Percentiles rank a stretch among this genome's conserved stretches.
Evolutionary conservation across 2,329 filamentous ascomycete genomes (phyloP).

Genomic region (Pseudodiploospora longispora): DNA sequence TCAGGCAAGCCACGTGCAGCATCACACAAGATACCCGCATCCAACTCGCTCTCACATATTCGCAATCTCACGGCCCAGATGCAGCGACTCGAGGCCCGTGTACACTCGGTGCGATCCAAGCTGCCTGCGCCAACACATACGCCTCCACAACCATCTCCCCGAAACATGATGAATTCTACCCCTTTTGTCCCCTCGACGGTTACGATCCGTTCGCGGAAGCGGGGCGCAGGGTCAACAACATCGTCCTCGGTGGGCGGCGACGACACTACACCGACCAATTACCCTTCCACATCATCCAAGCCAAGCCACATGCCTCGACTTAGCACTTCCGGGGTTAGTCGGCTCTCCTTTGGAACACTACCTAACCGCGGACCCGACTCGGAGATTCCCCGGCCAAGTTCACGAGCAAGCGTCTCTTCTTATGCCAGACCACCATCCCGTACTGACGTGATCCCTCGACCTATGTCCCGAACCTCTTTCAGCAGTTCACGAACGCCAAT

Average conservation of each 20-base stretch:
- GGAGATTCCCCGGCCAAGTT: slow-evolving; percentile 55
- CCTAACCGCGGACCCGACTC: slow-evolving; percentile 46
- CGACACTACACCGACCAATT: slow-evolving; percentile 41
- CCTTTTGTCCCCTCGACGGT: slow-evolving; percentile 45
- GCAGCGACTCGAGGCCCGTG: slow-evolving; percentile 89
- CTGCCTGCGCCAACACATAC: slow-evolving; percentile 73
- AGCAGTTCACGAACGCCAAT: slow-evolving; percentile 56
- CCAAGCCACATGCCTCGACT: slow-evolving; percentile 49
- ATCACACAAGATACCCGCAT: slow-evolving; percentile 45
- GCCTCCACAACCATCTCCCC: slow-evolving; percentile 74
- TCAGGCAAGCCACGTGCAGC: slow-evolving; percentile 49
- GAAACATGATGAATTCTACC: slow-evolving; percentile 35
- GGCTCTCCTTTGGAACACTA: slow-evolving; percentile 55
- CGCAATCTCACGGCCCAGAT: slow-evolving; percentile 91
- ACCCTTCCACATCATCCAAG: slow-evolving; percentile 25
- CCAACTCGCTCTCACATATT: slow-evolving; percentile 80
- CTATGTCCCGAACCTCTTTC: slow-evolving; percentile 57
- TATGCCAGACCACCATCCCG: slow-evolving; percentile 47
- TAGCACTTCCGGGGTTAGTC: slow-evolving; percentile 53
- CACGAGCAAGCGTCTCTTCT: slow-evolving; percentile 56
- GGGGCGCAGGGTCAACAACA: slow-evolving; percentile 49
- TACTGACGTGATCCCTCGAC: slow-evolving; percentile 47
- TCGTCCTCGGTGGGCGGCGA: slow-evolving; percentile 44
- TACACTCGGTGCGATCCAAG: slow-evolving; percentile 85
- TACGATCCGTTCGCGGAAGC: slow-evolving; percentile 62